Base-by-base conservation (phyloP, 305 asterid genomes). In the Rubia tinctorum region DNA sequence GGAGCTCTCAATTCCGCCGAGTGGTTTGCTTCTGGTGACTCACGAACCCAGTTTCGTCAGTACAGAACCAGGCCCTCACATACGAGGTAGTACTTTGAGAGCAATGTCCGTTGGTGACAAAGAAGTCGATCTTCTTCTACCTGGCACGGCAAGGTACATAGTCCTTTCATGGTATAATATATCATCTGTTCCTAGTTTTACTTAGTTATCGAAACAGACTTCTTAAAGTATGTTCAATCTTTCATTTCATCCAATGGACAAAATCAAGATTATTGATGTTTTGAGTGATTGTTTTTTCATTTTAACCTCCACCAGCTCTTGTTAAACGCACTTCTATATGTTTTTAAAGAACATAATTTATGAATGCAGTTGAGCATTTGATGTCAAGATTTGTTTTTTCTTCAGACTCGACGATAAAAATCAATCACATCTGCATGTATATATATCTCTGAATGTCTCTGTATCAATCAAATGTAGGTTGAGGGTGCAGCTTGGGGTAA, bases 401-500 rank as follows among this genome's bases (percentile, higher is more conserved):
- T 5, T 30, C 3, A 12, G 71, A 43, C 34, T 66, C 22, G 55
- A 3, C 23, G 34, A 66, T 43, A 44, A 17, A 43, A n/a, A 39
- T 11, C 12, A 6, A 44, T 12, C 59, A 44, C 18, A 4, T 18
- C 13, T n/a, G 34, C 42, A 44, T n/a, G 0, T 23, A 4, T 39
- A 14, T 25, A 23, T 34, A 45, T 47, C 42, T 68, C n/a, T 7
- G 15, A 30, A 22, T 30, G 60, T 25, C 2, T 69, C n/a, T 49
- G 0, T 13, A 63, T n/a, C 45, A 18, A 69, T 39, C 42, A 14
- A 44, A 39, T 79, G 84, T 82, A 95, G 99, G 91, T 85, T 95
- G 77, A 85, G 98, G 82, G 98, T 95, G 76, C 99, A 95, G 78
- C 69, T 95, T 68, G 99, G 99, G 22, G 99, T 95, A 58, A 89